Base-by-base conservation (phyloP, 2,329 filamentous ascomycete genomes). In the Salinomyces thailandicus region DNA sequence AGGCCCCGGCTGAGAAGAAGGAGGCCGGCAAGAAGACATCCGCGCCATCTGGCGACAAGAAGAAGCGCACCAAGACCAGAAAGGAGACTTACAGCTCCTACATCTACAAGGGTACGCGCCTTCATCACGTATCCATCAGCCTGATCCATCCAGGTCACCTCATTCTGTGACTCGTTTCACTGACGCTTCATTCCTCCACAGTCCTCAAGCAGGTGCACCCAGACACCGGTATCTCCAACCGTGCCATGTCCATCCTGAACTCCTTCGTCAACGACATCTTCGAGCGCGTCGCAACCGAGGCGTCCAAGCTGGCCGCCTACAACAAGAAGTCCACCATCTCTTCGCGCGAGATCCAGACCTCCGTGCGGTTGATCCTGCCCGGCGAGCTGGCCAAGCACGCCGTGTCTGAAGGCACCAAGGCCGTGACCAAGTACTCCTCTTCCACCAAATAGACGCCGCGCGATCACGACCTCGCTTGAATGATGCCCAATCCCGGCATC, bases 261-360 rank as follows among this genome's bases (percentile, higher is more conserved):
- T 98, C 91, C 0, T 98, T 98, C 62, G 91, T 98, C 74, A 98
- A 96, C 65, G 86, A 98, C 61, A 98, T 98, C 65, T 98, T 98
- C 66, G 91, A 98, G 81, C 87, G 91, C 57, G 89, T 98, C 55
- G 91, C 91, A 50, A 95, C 91, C 42, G 91, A 98, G 71, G 91
- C 91, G 35, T 94, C 85, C 64, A 98, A 98, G 81, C 81, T 98
- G 45, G 91, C 91, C 54, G 91, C 91, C 48, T 98, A 98, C 77
- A 98, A 98, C 82, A 98, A 96, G 83, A 98, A 98, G 78, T 96
- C 89, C 35, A 98, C 91, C 64, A 98, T 98, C 71, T 96, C 89
- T 37, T 96, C 91, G 53, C 83, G 91, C 61, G 91, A 98, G 73
- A 98, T 98, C 63, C 91, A 98, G 77, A 98, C 91, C 56, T 95